Base-by-base conservation (phyloP, 441 rosid species). In the Monsonia emarginata region DNA sequence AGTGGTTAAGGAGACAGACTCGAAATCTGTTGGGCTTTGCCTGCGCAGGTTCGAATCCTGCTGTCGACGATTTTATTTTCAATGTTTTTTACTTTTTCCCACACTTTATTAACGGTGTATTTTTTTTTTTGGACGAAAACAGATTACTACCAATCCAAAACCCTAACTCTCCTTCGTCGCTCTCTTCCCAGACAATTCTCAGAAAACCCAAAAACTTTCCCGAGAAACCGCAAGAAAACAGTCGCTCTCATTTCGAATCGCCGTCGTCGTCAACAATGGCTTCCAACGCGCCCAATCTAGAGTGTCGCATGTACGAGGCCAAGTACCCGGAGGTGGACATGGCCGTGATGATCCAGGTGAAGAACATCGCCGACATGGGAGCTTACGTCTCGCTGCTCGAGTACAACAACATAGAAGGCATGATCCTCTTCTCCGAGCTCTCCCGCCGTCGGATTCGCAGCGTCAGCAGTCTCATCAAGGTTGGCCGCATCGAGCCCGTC, bases 321-420 rank as follows among this genome's bases (percentile, higher is more conserved):
- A 80, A 69, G 84, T 94, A 94, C 63, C 97, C 97, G 28, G 96
- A 91, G 75, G 91, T 93, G 60, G 98, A 88, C 78, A 90, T 87
- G 93, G 97, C 96, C 25, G 98, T 94, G 65, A 94, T 94, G 98
- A 90, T 94, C 42, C 97, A 94, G 75, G 98, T 94, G 63, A 94
- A 94, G 74, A 87, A 73, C 83, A 89, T 94, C 74, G 97, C 96
- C 34, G 97, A 94, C 75, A 94, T 89, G 97, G 97, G 96, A 26
- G 98, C 98, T 0, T 90, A 90, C 65, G 97, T 93, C 24, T 87
- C 97, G 0, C 81, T 93, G 18, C 89, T 93, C 18, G 97, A 93
- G 79, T 93, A 90, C 93, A 94, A 90, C 78, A 94, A 94, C 72
- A 89, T 91, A 8, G 99, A 94, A 76, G 97, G 99, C 1, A 90